Evolutionary conservation across 139 green algal species (phyloP).

Genomic region (Micromonas pusilla): DNA sequence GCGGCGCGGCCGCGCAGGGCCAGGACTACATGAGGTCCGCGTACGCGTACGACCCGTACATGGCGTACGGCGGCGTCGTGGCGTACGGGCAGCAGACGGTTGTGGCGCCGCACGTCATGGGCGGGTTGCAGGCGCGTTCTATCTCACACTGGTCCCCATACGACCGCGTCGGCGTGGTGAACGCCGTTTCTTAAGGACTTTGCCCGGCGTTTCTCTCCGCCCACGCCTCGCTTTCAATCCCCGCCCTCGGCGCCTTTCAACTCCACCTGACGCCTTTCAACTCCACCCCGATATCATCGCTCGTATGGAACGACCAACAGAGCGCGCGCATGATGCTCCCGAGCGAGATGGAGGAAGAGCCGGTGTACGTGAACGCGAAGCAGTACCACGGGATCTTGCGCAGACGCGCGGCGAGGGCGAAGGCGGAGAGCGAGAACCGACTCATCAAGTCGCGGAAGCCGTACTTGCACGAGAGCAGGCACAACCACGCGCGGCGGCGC

Average conservation of each 20-base stretch:
- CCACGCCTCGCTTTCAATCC: too few species aligned
- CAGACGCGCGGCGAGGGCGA: conserved; percentile 48
- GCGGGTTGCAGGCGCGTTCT: too few species aligned
- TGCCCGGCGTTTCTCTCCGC: too few species aligned
- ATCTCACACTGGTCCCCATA: too few species aligned
- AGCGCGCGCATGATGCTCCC: not conserved
- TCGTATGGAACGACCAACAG: too few species aligned
- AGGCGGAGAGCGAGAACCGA: conserved; percentile 50
- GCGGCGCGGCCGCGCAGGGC: too few species aligned
- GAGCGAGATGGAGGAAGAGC: conserved; percentile 16
- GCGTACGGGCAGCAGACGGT: not conserved
- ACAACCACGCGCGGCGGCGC: conserved; percentile 56
- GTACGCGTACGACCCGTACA: not conserved
- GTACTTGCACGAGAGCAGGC: conserved; percentile 64
- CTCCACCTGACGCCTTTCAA: too few species aligned
- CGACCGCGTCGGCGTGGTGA: too few species aligned
- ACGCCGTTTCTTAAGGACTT: too few species aligned
- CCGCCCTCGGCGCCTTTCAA: too few species aligned
- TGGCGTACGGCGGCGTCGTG: not conserved
- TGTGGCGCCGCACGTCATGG: not conserved
- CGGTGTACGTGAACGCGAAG: conserved; percentile 72
- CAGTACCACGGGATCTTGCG: conserved; percentile 66
- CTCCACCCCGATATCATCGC: too few species aligned
- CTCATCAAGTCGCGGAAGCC: conserved; percentile 54
- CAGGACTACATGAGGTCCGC: too few species aligned